Evolutionary conservation across 306 rosid species (phyloP).

Genomic region (Boehmeria nivea): DNA sequence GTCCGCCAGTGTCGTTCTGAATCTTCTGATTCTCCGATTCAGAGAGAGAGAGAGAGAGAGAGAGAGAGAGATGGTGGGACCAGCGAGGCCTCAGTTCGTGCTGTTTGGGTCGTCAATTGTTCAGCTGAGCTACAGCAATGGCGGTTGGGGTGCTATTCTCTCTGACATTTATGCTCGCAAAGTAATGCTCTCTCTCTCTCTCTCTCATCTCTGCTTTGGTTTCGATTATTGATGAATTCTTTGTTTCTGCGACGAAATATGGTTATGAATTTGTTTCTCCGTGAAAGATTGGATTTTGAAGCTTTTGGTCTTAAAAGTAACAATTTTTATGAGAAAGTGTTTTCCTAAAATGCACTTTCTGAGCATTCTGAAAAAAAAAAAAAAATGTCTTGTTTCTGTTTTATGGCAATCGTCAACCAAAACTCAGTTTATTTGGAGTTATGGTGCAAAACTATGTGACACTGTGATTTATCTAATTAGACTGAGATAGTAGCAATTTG

Average conservation of each 20-base stretch:
- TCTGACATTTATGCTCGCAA: constrained; percentile 81
- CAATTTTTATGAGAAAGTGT: too few relatives aligned
- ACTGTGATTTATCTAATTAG: too few relatives aligned
- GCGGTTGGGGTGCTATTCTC: constrained; percentile 89
- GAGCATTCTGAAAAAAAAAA: too few relatives aligned
- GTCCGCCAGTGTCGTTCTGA: background rate
- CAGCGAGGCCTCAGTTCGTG: constrained; percentile 70
- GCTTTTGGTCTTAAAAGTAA: too few relatives aligned
- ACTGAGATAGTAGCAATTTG: too few relatives aligned
- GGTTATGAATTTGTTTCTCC: too few relatives aligned
- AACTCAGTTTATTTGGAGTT: too few relatives aligned
- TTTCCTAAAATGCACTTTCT: too few relatives aligned
- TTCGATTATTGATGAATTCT: background rate
- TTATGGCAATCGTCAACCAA: too few relatives aligned
- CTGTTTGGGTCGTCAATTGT: constrained; percentile 95
- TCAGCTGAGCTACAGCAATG: constrained; percentile 67
- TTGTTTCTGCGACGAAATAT: background rate
- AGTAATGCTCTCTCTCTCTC: constrained; percentile 25
- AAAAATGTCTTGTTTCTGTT: too few relatives aligned
- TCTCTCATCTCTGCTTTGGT: background rate
- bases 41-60: constrained; percentile 1
- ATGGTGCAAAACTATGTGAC: too few relatives aligned
- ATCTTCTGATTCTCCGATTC: background rate
- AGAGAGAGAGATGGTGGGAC: constrained; percentile 57
- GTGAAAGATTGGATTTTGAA: too few relatives aligned